Percentiles rank a stretch among this genome's conserved stretches.
These are phyloP conservation scores for Blastobotrys buckinghamii DNA, from an alignment of 1,139 yeast species.

Conservation along the genomic window DNA sequence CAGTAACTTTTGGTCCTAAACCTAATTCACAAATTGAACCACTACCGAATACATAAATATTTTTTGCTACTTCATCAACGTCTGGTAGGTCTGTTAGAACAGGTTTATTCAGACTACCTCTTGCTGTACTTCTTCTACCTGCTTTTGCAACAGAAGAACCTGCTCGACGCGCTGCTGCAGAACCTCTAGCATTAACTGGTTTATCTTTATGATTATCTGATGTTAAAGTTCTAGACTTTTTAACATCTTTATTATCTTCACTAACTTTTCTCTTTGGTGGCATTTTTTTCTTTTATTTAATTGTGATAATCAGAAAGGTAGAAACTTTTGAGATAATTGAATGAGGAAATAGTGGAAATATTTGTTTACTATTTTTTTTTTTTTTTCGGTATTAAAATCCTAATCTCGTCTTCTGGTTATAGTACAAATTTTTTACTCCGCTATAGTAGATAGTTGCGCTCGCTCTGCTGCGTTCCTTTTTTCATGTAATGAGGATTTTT, in stretches of 20 bases:
- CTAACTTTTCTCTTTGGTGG: constrained; percentile 16
- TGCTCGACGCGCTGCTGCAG: constrained; percentile 18
- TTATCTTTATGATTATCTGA: neutral
- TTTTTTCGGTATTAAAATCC: too few relatives aligned
- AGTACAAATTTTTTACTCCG: too few relatives aligned
- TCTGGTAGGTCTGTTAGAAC: constrained; percentile 30
- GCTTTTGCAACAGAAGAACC: neutral
- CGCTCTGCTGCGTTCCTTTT: too few relatives aligned
- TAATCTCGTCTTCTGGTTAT: too few relatives aligned
- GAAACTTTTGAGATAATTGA: too few relatives aligned
- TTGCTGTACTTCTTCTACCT: neutral
- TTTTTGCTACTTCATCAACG: constrained; percentile 47
- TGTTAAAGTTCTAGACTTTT: constrained; percentile 13
- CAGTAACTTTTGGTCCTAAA: constrained; percentile 86
- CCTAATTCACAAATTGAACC: constrained; percentile 98
- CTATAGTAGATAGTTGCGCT: too few relatives aligned
- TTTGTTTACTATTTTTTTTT: too few relatives aligned
- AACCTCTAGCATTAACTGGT: neutral
- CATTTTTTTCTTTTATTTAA: constrained; percentile 2
- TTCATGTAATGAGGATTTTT: too few relatives aligned
- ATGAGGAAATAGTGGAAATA: too few relatives aligned
- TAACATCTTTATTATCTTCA: constrained; percentile 13
- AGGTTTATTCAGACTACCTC: constrained; percentile 8
- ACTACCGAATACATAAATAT: constrained; percentile 89
- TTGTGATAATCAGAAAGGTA: neutral